phyloP scores from a whole-genome alignment of 1,284 basidiomycete genomes.

The Ustilago shanxiensis region DNA sequence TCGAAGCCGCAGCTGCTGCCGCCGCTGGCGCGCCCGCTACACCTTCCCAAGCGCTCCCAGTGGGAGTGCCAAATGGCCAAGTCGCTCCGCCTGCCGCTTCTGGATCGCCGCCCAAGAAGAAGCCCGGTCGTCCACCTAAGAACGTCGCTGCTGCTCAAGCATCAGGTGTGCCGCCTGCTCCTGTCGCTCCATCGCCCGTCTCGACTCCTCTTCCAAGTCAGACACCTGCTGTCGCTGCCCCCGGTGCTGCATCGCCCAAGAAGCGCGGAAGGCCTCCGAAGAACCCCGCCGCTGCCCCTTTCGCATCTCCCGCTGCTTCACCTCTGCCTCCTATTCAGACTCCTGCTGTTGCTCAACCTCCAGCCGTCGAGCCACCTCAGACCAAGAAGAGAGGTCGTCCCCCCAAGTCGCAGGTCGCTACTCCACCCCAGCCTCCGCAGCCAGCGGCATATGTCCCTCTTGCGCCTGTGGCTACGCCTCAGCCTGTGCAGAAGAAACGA shows the following conservation, averaged over 20 bases:
- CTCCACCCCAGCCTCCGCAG: conserved; percentile 3
- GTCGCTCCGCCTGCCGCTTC: conserved; percentile 8
- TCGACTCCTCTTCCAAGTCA: conserved; percentile 4
- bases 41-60: background rate
- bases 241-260: conserved; percentile 18
- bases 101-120: conserved; percentile 17
- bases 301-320: background rate
- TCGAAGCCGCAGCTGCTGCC: conserved; percentile 17
- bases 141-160: conserved; percentile 20
- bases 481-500: conserved; percentile 7
- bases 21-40: background rate
- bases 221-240: conserved; percentile 6
- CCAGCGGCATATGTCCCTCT: conserved; percentile 1
- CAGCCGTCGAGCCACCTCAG: conserved; percentile 1
- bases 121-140: conserved; percentile 38
- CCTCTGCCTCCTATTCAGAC: conserved; percentile 6
- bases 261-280: conserved; percentile 43
- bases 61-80: conserved; percentile 6
- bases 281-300: conserved; percentile 9
- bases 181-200: conserved; percentile 6
- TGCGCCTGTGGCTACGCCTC: background rate
- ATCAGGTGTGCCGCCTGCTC: conserved; percentile 13
- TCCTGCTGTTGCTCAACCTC: conserved; percentile 5
- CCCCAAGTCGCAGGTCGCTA: conserved; percentile 15
- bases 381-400: conserved; percentile 36